Conservation (phyloP, 1,284 basidiomycete species). For the Moesziomyces sp. region DNA sequence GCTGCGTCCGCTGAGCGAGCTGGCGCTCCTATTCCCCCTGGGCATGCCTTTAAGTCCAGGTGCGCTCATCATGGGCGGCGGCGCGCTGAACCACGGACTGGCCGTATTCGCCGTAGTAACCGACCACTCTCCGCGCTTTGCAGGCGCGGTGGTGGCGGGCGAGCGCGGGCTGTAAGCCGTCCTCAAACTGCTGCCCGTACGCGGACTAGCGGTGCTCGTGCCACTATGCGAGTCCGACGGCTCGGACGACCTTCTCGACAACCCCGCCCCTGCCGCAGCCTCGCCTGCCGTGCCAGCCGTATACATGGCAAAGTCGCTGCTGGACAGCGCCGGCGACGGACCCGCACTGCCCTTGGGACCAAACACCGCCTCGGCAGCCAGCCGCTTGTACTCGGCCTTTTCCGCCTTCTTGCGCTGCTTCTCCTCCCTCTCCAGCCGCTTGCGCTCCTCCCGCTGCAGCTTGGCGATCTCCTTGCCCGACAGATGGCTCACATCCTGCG, state of each 20-base stretch:
- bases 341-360: slow-evolving; percentile 45
- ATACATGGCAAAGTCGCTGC: slow-evolving; percentile 43
- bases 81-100: slow-evolving; percentile 49
- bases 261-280: slow-evolving; percentile 2
- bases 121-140: slow-evolving; percentile 40
- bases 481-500: slow-evolving; percentile 36
- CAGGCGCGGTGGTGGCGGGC: slow-evolving; percentile 14
- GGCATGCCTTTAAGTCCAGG: slow-evolving; percentile 16
- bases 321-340: slow-evolving; percentile 13
- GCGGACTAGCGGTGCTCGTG: slow-evolving; percentile 42
- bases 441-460: slow-evolving; percentile 43
- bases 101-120: slow-evolving; percentile 41
- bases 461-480: slow-evolving; percentile 41
- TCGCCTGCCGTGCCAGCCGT: slow-evolving; percentile 12
- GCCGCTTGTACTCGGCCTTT: slow-evolving; percentile 44
- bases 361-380: slow-evolving; percentile 48
- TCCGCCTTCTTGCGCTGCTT: slow-evolving; percentile 48
- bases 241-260: slow-evolving; percentile 19
- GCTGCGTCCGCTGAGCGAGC: slow-evolving; percentile 31
- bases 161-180: slow-evolving; percentile 32
- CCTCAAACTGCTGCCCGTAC: slow-evolving; percentile 33
- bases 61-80: slow-evolving; percentile 34
- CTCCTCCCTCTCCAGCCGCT: slow-evolving; percentile 40
- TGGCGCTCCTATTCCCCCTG: slow-evolving; percentile 29
- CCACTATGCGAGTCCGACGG: slow-evolving; percentile 33